Base-by-base conservation (phyloP, 1,139 yeast species). In the Blastobotrys ciferrii region DNA sequence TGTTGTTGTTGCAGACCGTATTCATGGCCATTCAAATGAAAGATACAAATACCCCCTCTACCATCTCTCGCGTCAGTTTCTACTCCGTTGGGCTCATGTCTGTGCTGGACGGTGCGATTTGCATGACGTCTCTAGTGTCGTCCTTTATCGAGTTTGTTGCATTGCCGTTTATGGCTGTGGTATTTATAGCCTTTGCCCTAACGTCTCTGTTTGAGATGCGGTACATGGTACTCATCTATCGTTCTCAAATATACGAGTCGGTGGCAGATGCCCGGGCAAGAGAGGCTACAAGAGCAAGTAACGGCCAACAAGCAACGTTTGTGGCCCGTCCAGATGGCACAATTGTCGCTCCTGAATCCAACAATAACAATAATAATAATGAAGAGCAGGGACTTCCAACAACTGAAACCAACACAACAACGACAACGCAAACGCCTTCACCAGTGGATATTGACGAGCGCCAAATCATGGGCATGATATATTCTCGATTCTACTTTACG, bases 201-300 rank as follows among this genome's bases (percentile, higher is more conserved):
- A 82, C 91, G 33, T 80, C 85, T 12, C 74, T 87, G 15, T 87
- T 88, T 70, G 96, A 87, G 59, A 75, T 85, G 70, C 76, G 92
- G 50, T 87, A 84, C 64, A 74, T 87, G 73, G 78, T 83, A 31
- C 73, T 80, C 47, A 84, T 89, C 1, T 78, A 80, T 57, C 75
- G 82, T 13, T 78, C 88, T 0, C 98, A 91, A 64, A 71, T 79
- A 11, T 84, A 85, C 58, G 97, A 91, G 62, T 67, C 82, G 53
- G 79, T 78, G 1, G 75, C 84, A 3, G 77, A 80, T 37, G 88
- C 49, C 62, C 46, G 77, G 60, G 63, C 75, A 58, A 43, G 58
- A n/a, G 57, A 55, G 30, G 54, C 54, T 4, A 50, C 50, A 3
- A 53, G 47, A 7, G 33, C 33, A 17, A 12, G 12, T 14, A 47